phyloP scores from a whole-genome alignment of 2,329 filamentous ascomycete species.

The Endoconidiophora laricicola region DNA sequence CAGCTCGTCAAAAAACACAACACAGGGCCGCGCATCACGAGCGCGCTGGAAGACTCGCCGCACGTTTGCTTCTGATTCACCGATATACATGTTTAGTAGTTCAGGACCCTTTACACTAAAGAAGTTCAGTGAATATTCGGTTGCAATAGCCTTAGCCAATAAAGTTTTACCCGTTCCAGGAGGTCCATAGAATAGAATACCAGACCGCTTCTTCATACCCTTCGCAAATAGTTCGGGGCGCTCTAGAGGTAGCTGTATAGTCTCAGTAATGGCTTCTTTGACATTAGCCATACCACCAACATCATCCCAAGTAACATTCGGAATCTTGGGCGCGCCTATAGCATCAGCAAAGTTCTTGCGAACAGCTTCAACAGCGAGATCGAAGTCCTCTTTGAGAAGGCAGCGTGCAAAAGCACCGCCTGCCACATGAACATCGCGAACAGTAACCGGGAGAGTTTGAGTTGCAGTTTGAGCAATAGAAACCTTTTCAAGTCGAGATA shows the following conservation, averaged over 20 bases:
- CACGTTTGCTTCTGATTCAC: constrained; percentile 84
- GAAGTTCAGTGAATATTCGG: constrained; percentile 87
- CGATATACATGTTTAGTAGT: constrained; percentile 90
- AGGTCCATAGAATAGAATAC: constrained; percentile 82
- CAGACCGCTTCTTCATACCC: constrained; percentile 94
- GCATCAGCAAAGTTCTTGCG: constrained; percentile 96
- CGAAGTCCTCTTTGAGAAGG: constrained; percentile 70
- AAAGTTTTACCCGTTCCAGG: constrained; percentile 85
- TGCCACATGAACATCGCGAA: constrained; percentile 74
- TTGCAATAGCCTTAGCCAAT: constrained; percentile 84
- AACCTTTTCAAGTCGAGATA: constrained; percentile 50
- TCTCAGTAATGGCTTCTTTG: constrained; percentile 93
- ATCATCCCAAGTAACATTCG: constrained; percentile 91
- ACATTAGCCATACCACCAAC: constrained; percentile 86
- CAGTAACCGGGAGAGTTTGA: constrained; percentile 31
- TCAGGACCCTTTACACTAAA: constrained; percentile 88
- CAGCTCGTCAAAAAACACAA: constrained; percentile 86
- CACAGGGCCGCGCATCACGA: constrained; percentile 69
- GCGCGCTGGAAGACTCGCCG: constrained; percentile 77
- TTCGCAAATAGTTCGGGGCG: constrained; percentile 88
- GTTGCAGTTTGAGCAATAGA: constrained; percentile 23
- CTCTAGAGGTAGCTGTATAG: constrained; percentile 83
- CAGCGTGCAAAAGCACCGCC: constrained; percentile 66
- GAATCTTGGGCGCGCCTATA: constrained; percentile 94
- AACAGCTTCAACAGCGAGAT: constrained; percentile 83